Base-by-base conservation (phyloP, 2,329 filamentous ascomycete species). In the Claviceps quebecensis region DNA sequence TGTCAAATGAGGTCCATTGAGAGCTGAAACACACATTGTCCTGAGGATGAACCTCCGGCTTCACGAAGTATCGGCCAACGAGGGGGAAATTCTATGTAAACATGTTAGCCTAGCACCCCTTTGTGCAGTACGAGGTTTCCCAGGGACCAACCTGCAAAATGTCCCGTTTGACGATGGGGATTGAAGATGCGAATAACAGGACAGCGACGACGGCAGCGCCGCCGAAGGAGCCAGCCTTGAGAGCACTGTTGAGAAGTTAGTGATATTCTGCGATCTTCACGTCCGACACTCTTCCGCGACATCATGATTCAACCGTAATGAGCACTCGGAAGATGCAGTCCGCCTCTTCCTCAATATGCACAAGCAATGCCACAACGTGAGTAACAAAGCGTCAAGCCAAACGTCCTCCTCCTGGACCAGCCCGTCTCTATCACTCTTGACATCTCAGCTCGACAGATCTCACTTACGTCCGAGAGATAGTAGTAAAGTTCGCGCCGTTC, bases 161-260 rank as follows among this genome's bases (percentile, higher is more conserved):
- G 60, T 84, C 81, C 47, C 62, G 63, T 65, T 78, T 70, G 57
- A 84, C 69, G 64, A 72, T 73, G 57, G 81, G 81, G 47, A 84
- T 75, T 58, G 80, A 80, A 41, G 78, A 81, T 57, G 76, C 71
- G 64, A 71, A 80, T 72, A 77, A 79, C 59, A 83, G 72, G 56
- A 80, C 69, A 56, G 69, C 77, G 56, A 80, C 72, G 59, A 73
- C 73, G 54, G 75, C 77, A 53, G 78, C 76, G 55, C 69, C 78
- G 53, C 78, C 78, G 61, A 80, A 80, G 51, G 72, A 69, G 53
- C 70, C 77, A 47, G 74, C 41, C 47, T 49, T 46, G 47, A 55
- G 13, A 23, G 53, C 38, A 19, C 57, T 57, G 48, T 40, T 19
- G 26, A 22, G 37, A 5, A 17, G 45, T 51, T 38, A 52, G 47